Percentiles rank a stretch among this genome's conserved stretches.
Conservation (phyloP, 306 rosid species). For the Hylodesmum podocarpum region DNA sequence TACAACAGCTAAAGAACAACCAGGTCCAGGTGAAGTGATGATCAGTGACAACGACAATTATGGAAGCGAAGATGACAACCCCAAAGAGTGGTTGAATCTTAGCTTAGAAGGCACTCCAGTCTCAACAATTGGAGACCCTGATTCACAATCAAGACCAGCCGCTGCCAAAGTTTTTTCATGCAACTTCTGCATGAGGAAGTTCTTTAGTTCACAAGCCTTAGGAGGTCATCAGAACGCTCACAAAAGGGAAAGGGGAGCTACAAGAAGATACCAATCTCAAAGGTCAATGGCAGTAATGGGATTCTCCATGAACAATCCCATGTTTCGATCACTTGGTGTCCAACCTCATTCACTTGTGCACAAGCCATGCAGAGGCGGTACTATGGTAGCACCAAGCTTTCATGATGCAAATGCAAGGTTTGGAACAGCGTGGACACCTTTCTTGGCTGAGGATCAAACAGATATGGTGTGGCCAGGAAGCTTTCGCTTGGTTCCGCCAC, state of each 20-base stretch:
- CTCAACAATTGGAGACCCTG: constrained; percentile 48
- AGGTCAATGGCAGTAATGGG: constrained; percentile 71
- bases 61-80: constrained; percentile 43
- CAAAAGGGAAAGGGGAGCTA: constrained; percentile 94
- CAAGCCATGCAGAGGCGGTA: constrained; percentile 61
- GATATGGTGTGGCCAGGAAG: constrained; percentile 90
- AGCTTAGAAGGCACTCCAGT: constrained; percentile 59
- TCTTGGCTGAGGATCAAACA: constrained; percentile 49
- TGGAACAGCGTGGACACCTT: constrained; percentile 51
- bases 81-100: constrained; percentile 78
- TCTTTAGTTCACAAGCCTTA: constrained; percentile 89
- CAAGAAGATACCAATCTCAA: constrained; percentile 82
- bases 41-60: constrained; percentile 28
- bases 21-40: constrained; percentile 26
- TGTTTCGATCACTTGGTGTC: constrained; percentile 67
- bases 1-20: constrained; percentile 33
- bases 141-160: constrained; percentile 45
- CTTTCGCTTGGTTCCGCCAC: constrained; percentile 61
- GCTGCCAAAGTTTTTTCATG: constrained; percentile 76
- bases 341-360: constrained; percentile 78
- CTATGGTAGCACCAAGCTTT: constrained; percentile 52
- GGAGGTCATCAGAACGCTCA: constrained; percentile 99
- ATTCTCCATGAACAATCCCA: constrained; percentile 43
- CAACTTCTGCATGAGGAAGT: constrained; percentile 94
- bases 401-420: constrained; percentile 53